These are phyloP conservation scores for Hordeum marinum DNA, from an alignment of 176 grass and related monocot genomes.

Conservation along the genomic window DNA sequence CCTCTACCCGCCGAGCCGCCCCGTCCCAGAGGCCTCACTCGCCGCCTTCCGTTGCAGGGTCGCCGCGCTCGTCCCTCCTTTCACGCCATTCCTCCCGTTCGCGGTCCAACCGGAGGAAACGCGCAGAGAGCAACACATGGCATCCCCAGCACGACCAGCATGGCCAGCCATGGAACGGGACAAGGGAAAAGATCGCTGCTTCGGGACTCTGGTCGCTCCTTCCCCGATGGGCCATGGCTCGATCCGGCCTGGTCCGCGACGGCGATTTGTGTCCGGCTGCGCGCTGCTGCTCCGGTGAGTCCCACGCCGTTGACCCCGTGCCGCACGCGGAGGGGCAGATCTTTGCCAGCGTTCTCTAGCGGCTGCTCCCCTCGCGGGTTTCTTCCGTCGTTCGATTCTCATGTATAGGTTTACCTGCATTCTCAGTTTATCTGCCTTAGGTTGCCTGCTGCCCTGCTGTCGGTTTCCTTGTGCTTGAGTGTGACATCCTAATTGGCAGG, in stretches of 20 bases:
- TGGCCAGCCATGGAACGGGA: too few relatives aligned
- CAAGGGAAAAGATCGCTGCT: background rate
- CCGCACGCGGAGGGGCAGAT: slow-evolving; percentile 23
- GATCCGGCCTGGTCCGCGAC: slow-evolving; percentile 24
- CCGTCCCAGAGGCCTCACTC: too few relatives aligned
- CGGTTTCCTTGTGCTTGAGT: slow-evolving; percentile 17
- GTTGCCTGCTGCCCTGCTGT: background rate
- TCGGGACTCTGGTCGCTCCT: background rate
- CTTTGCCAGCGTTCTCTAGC: slow-evolving; percentile 20
- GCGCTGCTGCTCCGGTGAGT: slow-evolving; percentile 9
- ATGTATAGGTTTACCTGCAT: slow-evolving; percentile 22
- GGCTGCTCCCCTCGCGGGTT: background rate
- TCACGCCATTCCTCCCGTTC: too few relatives aligned
- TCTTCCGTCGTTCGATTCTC: slow-evolving; percentile 3
- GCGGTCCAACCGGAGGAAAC: too few relatives aligned
- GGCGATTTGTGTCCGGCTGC: slow-evolving; percentile 15
- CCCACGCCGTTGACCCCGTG: slow-evolving; percentile 21
- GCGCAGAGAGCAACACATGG: too few relatives aligned
- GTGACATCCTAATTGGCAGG: slow-evolving; percentile 21
- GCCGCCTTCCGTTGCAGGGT: too few relatives aligned
- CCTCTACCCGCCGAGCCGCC: too few relatives aligned
- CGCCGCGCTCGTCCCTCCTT: too few relatives aligned
- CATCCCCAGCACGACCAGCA: too few relatives aligned
- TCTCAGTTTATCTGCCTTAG: background rate
- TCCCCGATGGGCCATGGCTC: slow-evolving; percentile 3